Base-by-base conservation (phyloP, 208 protist genomes). In the Dictyostelium gargantuum region DNA sequence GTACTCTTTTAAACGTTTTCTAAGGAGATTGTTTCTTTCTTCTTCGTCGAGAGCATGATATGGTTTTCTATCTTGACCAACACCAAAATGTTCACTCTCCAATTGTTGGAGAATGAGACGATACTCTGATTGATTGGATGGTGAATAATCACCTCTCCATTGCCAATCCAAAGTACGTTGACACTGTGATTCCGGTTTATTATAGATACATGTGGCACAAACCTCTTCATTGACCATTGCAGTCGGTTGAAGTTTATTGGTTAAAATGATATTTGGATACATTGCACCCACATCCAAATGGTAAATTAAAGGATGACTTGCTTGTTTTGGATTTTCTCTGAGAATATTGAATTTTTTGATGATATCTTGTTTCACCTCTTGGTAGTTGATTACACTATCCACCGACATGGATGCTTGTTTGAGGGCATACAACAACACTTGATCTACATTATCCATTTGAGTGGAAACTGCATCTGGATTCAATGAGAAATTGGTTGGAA, bases 251-350 rank as follows among this genome's bases (percentile, higher is more conserved):
- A 99, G 97, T 56, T 99, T 96, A 93, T 99, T 99, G 0, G 99
- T 99, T 19, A 99, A 95, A 93, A 99, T 99, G 95, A 99, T 99
- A 95, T 99, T 99, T 0, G 99, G 99, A 97, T 99, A 99, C 99
- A 99, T 99, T 42, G 99, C 99, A 38, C 97, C 97, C 9, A 99
- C 99, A 91, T 99, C 99, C 2, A 99, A 94, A 96, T 99, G 99
- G 93, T 99, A 99, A 72, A 99, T 99, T 29, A 99, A 86, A 3
- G 99, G 99, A 95, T 97, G 85, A 26, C 94, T 94, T 5, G 74
- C 3, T 46, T 95, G 84, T 13, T 97, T 96, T 10, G 98, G 98
- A 21, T 94, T 74, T 73, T 99, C 97, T n/a, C 97, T 94, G 23
- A 99, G 95, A 6, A 63, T 81, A 23, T 93, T 73, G 1, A 99